Base-by-base conservation (phyloP, 495 filamentous ascomycete genomes). In the Podospora didyma region DNA sequence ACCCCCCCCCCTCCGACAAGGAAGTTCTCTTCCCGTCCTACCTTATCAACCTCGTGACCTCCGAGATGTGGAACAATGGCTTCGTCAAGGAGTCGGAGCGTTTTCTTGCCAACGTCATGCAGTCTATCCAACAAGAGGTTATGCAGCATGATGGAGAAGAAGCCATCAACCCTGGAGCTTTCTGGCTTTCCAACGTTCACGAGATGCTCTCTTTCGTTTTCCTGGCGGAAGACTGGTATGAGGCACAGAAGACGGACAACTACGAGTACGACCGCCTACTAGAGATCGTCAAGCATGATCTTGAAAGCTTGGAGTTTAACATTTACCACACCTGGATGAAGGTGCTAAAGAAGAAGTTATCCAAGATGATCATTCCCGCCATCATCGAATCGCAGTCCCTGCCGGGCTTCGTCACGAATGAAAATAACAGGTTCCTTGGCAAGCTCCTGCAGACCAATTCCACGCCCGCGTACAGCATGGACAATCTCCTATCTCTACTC, bases 311-410 rank as follows among this genome's bases (percentile, higher is more conserved):
- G 45, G 94, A 99, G 73, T 99, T 99, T 82, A 99, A 99, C 77
- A 97, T 99, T 68, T 99, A 99, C 73, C 95, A 99, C 73, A 99
- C 94, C 11, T 99, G 94, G 94, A 99, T 99, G 94, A 99, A 99
- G 79, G 92, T 96, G 44, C 80, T 99, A 65, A 99, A 99, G 80
- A 96, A 96, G 81, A 96, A 95, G 73, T 80, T 99, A 47, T 89
- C 90, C 63, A 97, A 97, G 80, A 99, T 99, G 94, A 96, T 99
- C 65, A 94, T 99, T 23, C 94, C 94, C 0, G 94, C 94, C 41
- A 97, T 99, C 68, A 97, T 99, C 67, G 94, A 99, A 73, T 97
- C 93, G 22, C 94, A 99, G 69, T 97, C 93, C 9, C 85, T 99
- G 53, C 94, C 94, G 19, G 94, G 94, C 59, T 99, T 99, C 70